A percentile compares a stretch with the other conserved stretches of the same genome.
These are phyloP conservation scores for Melanopsichium pennsylvanicum DNA, from an alignment of 1,284 basidiomycete genomes.

Conservation along the genomic window DNA sequence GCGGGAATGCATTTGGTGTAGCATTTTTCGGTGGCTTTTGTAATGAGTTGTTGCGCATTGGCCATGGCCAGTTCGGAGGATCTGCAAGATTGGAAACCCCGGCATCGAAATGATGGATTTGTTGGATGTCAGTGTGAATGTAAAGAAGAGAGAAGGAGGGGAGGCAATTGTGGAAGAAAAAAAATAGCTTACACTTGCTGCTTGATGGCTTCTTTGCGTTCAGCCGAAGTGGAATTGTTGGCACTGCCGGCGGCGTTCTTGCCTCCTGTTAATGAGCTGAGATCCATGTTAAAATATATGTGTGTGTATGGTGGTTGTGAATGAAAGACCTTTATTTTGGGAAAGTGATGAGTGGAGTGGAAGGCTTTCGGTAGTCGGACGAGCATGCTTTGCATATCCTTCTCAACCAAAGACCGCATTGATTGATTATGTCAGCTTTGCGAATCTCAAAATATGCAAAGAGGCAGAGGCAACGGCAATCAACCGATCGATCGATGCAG, in stretches of 20 bases:
- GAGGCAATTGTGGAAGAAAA: neutral
- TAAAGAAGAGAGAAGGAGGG: neutral
- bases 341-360: neutral
- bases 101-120: too few relatives aligned
- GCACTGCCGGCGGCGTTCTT: conserved; percentile 3
- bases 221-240: conserved; percentile 35
- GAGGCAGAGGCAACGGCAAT: conserved; percentile 6
- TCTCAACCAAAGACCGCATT: neutral
- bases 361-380: neutral
- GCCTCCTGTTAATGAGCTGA: conserved; percentile 47
- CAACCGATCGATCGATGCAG: too few relatives aligned
- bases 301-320: neutral
- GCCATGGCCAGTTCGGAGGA: conserved; percentile 56
- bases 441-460: neutral
- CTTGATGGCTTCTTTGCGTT: conserved; percentile 63
- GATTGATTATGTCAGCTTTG: conserved; percentile 12
- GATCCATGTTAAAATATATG: conserved; percentile 43
- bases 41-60: conserved; percentile 63
- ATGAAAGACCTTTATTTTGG: too few relatives aligned
- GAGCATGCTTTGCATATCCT: neutral
- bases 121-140: neutral
- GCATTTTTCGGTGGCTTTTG: conserved; percentile 64
- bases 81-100: neutral
- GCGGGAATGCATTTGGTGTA: conserved; percentile 60
- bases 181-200: conserved; percentile 52